Conservation (phyloP, 768 basidiomycete species). For the Lactarius vividus region DNA sequence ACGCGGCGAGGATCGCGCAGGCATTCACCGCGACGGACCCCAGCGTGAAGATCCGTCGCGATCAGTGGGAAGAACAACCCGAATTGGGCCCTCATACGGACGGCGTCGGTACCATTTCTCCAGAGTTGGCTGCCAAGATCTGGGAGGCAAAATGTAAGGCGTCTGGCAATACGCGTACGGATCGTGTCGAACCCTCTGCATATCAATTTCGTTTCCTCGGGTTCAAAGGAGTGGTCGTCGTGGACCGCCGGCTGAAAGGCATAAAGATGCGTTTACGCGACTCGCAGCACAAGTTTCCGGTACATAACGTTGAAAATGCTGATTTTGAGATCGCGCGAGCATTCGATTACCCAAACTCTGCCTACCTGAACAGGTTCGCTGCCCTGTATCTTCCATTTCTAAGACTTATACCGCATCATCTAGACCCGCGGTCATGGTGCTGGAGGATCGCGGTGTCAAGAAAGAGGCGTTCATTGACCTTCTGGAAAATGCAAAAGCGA, state of each 20-base stretch:
- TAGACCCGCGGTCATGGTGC: constrained; percentile 72
- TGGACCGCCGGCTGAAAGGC: constrained; percentile 56
- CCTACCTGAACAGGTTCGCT: constrained; percentile 71
- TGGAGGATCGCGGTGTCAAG: constrained; percentile 72
- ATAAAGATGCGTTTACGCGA: constrained; percentile 67
- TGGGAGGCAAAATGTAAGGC: constrained; percentile 53
- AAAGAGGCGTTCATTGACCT: constrained; percentile 56
- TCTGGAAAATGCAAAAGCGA: constrained; percentile 56
- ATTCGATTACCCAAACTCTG: constrained; percentile 56
- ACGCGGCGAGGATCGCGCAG: constrained; percentile 78
- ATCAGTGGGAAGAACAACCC: constrained; percentile 61
- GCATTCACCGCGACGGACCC: constrained; percentile 82
- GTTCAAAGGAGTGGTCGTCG: constrained; percentile 78
- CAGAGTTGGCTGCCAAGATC: constrained; percentile 53
- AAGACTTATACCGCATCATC: too few species aligned
- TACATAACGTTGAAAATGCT: constrained; percentile 40
- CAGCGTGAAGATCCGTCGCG: constrained; percentile 51
- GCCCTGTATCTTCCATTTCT: background rate
- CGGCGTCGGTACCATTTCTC: constrained; percentile 77
- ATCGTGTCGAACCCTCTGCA: constrained; percentile 33
- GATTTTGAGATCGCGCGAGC: constrained; percentile 74
- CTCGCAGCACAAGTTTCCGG: constrained; percentile 77
- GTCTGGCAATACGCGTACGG: constrained; percentile 17
- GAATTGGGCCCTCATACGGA: constrained; percentile 72
- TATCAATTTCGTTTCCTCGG: constrained; percentile 81